Percentiles rank a stretch among this genome's conserved stretches.
Evolutionary conservation across 2,329 filamentous ascomycete species (phyloP).

Genomic region (Escovopsis sp.): DNA sequence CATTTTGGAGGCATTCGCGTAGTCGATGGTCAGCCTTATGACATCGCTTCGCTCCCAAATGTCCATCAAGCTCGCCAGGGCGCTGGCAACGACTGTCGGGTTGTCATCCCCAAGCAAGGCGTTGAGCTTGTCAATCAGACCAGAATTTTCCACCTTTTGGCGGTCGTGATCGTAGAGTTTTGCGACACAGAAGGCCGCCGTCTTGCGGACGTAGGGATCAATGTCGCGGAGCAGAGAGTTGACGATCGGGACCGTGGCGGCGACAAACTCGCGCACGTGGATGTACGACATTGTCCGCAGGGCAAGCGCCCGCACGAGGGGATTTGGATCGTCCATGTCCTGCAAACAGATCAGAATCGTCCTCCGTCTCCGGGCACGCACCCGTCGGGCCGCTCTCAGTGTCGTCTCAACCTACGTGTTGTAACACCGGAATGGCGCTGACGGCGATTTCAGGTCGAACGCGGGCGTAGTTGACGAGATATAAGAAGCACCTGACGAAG

Average conservation of each 20-base stretch:
- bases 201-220: constrained; percentile 95
- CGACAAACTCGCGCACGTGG: constrained; percentile 89
- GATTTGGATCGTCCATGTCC: constrained; percentile 91
- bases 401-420: constrained; percentile 42
- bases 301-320: constrained; percentile 79
- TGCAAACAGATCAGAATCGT: constrained; percentile 19
- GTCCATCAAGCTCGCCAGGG: constrained; percentile 80
- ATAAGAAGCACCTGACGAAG: constrained; percentile 73
- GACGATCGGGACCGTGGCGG: constrained; percentile 71
- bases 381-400: neutral
- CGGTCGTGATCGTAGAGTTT: constrained; percentile 97
- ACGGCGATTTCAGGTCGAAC: constrained; percentile 88
- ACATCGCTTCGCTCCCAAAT: constrained; percentile 97
- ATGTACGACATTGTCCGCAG: constrained; percentile 95
- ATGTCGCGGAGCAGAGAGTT: constrained; percentile 70
- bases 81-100: constrained; percentile 90
- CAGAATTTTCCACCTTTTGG: constrained; percentile 74
- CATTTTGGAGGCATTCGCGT: constrained; percentile 93
- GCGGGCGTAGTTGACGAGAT: constrained; percentile 90
- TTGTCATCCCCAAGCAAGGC: constrained; percentile 86
- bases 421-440: constrained; percentile 76
- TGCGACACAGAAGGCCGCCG: constrained; percentile 86
- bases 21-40: constrained; percentile 96
- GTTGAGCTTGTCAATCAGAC: constrained; percentile 85
- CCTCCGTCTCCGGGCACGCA: constrained; percentile 1